These are phyloP conservation scores for Mikania micrantha DNA, from an alignment of 129 eudicot genomes.

Conservation along the genomic window DNA sequence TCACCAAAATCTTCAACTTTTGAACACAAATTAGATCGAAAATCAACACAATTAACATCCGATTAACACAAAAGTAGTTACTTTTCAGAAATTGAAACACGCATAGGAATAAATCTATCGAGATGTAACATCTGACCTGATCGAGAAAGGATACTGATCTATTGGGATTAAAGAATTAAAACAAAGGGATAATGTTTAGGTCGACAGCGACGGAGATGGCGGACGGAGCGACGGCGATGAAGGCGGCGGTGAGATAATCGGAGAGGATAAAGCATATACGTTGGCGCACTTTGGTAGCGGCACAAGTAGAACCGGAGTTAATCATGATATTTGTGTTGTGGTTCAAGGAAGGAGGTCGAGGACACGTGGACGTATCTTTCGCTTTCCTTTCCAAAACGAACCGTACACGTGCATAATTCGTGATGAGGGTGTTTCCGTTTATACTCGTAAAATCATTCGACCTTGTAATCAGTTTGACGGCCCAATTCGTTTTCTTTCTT, in stretches of 20 bases:
- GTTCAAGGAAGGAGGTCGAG: slow-evolving; percentile 4
- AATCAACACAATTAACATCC: neutral
- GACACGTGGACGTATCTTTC: slow-evolving; percentile 6
- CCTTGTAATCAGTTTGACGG: no score
- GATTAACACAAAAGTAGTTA: neutral
- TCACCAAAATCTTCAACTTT: slow-evolving; percentile 3
- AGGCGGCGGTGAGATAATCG: slow-evolving; percentile 16
- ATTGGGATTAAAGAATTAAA: neutral
- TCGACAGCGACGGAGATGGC: neutral
- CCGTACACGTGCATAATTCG: slow-evolving; percentile 21
- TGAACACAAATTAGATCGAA: slow-evolving; percentile 12
- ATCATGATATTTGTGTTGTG: slow-evolving; percentile 12
- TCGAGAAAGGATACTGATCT: slow-evolving; percentile 1
- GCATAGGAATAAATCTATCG: neutral
- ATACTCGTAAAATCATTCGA: no score
- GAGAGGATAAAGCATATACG: slow-evolving; percentile 19
- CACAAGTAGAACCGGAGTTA: neutral
- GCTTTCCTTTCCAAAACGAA: neutral
- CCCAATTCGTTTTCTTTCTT: no score
- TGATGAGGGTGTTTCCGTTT: no score
- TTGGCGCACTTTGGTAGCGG: slow-evolving; percentile 12
- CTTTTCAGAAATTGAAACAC: neutral
- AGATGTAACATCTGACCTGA: slow-evolving; percentile 11
- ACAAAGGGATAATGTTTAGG: neutral
- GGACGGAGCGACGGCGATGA: neutral